Evolutionary conservation across 2,329 filamentous ascomycete genomes (phyloP).

Genomic region (Claviceps sp.): DNA sequence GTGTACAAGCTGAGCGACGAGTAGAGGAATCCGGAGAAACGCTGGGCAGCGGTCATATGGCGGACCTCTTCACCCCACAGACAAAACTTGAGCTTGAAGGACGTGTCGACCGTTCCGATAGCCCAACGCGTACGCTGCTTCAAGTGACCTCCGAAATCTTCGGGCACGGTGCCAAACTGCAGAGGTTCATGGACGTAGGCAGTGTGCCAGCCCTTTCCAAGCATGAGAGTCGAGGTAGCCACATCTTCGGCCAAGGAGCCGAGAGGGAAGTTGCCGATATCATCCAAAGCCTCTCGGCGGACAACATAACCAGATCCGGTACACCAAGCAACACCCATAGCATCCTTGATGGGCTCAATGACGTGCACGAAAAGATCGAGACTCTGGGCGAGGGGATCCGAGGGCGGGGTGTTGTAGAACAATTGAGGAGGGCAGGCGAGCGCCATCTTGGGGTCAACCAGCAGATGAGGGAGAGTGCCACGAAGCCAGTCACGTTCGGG

Average conservation of each 20-base stretch:
- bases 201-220: slow-evolving; percentile 48
- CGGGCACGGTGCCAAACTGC: slow-evolving; percentile 46
- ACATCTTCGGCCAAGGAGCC: slow-evolving; percentile 49
- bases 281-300: slow-evolving; percentile 43
- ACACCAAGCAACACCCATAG: slow-evolving; percentile 46
- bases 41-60: slow-evolving; percentile 41
- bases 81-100: slow-evolving; percentile 46
- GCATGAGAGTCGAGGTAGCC: slow-evolving; percentile 42
- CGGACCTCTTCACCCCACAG: slow-evolving; percentile 38
- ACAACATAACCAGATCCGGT: slow-evolving; percentile 50
- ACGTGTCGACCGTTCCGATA: slow-evolving; percentile 43
- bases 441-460: slow-evolving; percentile 42
- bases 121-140: slow-evolving; percentile 46
- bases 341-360: slow-evolving; percentile 35
- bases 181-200: slow-evolving; percentile 45
- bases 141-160: slow-evolving; percentile 39
- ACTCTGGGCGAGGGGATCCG: slow-evolving; percentile 44
- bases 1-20: slow-evolving; percentile 42
- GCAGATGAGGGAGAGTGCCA: slow-evolving; percentile 42
- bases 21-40: slow-evolving; percentile 46
- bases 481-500: slow-evolving; percentile 47
- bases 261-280: slow-evolving; percentile 48
- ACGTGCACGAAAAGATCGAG: slow-evolving; percentile 45
- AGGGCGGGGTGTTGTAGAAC: slow-evolving; percentile 47
- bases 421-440: slow-evolving; percentile 48